Evolutionary conservation across 2,329 filamentous ascomycete genomes (phyloP).

Genomic region (Ramichloridium luteum): DNA sequence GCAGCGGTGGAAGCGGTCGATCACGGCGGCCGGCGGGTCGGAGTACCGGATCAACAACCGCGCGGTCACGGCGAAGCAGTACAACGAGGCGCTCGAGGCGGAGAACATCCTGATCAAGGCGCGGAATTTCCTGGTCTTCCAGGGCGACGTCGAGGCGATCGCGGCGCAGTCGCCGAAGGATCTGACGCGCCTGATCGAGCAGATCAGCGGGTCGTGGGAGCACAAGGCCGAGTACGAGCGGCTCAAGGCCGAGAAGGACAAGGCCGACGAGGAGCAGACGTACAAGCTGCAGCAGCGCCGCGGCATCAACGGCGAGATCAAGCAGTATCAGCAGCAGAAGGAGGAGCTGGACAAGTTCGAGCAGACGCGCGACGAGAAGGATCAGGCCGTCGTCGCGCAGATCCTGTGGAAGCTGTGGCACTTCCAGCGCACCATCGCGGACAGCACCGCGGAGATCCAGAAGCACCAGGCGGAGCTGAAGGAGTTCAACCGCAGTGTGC

Average conservation of each 20-base stretch:
- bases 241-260: conserved; percentile 74
- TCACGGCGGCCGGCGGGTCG: conserved; percentile 76
- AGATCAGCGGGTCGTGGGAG: conserved; percentile 92
- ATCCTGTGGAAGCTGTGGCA: conserved; percentile 95
- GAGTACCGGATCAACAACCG: conserved; percentile 97
- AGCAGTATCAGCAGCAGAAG: conserved; percentile 95
- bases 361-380: conserved; percentile 77
- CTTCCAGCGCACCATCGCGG: conserved; percentile 85
- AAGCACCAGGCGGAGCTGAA: conserved; percentile 91
- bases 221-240: conserved; percentile 89
- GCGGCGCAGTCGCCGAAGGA: conserved; percentile 91
- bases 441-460: conserved; percentile 79
- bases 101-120: conserved; percentile 98
- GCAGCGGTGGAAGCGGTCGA: conserved; percentile 89
- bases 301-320: conserved; percentile 95
- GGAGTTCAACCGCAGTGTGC: conserved; percentile 77
- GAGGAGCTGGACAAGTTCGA: conserved; percentile 89
- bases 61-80: conserved; percentile 75
- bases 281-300: conserved; percentile 80
- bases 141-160: conserved; percentile 94
- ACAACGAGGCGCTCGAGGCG: conserved; percentile 81
- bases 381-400: conserved; percentile 82
- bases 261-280: conserved; percentile 76
- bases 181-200: conserved; percentile 84
- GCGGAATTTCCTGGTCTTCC: conserved; percentile 94